A percentile compares a stretch with the other conserved stretches of the same genome.
phyloP scores from a whole-genome alignment of 176 grass and related monocot genomes.

The Puya raimondii region DNA sequence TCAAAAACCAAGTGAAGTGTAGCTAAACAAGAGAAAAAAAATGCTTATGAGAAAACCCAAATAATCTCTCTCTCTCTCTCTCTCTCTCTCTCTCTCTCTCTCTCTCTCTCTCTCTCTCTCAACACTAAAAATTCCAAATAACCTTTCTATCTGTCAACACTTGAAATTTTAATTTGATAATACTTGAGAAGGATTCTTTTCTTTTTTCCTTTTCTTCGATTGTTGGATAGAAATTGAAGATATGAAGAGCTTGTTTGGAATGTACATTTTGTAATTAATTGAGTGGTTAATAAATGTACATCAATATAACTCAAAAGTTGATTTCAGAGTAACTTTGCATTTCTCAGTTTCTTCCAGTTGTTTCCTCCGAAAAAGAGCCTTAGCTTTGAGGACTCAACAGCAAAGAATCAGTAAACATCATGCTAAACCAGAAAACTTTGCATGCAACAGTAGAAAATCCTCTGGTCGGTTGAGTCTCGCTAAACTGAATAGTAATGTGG shows the following conservation, averaged over 20 bases:
- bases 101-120: too few relatives aligned
- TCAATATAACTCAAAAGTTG: neutral
- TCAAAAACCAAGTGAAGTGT: slow-evolving; percentile 30
- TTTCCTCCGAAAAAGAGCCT: too few relatives aligned
- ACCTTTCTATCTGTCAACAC: neutral
- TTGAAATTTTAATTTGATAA: neutral
- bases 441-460: too few relatives aligned
- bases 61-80: neutral
- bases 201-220: neutral
- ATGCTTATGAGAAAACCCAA: neutral
- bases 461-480: too few relatives aligned
- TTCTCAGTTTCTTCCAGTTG: too few relatives aligned
- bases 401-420: too few relatives aligned
- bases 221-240: neutral
- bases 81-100: neutral
- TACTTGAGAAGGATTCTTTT: neutral
- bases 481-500: too few relatives aligned
- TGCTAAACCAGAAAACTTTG: too few relatives aligned
- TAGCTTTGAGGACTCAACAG: too few relatives aligned
- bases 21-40: neutral
- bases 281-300: neutral
- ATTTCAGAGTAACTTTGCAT: too few relatives aligned
- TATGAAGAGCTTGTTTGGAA: slow-evolving; percentile 1
- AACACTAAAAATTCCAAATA: too few relatives aligned
- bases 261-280: slow-evolving; percentile 10